A percentile compares a stretch with the other conserved stretches of the same genome.
Conservation (phyloP, 345 rosid species). For the Sisymbrium irio region DNA sequence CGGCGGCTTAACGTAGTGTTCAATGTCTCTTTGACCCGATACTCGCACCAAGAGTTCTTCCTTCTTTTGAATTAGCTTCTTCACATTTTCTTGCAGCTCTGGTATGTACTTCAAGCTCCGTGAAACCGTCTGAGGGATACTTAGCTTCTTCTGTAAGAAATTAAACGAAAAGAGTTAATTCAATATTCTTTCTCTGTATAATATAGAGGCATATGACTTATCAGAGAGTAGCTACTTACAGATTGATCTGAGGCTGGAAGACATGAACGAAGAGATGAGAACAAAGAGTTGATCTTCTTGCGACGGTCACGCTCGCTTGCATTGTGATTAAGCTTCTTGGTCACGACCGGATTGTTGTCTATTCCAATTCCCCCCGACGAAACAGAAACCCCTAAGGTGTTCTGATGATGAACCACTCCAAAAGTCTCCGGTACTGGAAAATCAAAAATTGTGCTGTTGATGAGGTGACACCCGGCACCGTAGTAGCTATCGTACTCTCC, state of each 20-base stretch:
- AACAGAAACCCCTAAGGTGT: neutral
- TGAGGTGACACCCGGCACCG: neutral
- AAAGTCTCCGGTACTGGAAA: constrained; percentile 22
- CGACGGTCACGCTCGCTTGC: constrained; percentile 71
- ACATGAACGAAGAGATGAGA: constrained; percentile 60
- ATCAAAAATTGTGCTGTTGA: constrained; percentile 8
- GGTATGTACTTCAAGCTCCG: constrained; percentile 51
- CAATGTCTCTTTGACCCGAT: constrained; percentile 23
- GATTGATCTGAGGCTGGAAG: constrained; percentile 51
- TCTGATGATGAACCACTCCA: constrained; percentile 13
- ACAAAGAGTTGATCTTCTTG: constrained; percentile 52
- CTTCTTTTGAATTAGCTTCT: constrained; percentile 39
- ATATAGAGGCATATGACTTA: neutral
- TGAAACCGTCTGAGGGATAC: constrained; percentile 49
- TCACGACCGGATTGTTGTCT: constrained; percentile 10
- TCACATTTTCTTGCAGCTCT: constrained; percentile 43
- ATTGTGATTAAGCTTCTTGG: constrained; percentile 64
- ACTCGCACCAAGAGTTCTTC: constrained; percentile 42
- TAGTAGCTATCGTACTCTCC: constrained; percentile 20
- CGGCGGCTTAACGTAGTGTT: constrained; percentile 11
- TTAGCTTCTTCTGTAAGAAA: constrained; percentile 47
- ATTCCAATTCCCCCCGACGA: constrained; percentile 21
- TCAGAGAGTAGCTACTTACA: constrained; percentile 37
- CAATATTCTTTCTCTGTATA: neutral
- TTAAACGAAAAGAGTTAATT: neutral